Conservation (phyloP, 306 rosid species). For the Potentilla sterilis region DNA sequence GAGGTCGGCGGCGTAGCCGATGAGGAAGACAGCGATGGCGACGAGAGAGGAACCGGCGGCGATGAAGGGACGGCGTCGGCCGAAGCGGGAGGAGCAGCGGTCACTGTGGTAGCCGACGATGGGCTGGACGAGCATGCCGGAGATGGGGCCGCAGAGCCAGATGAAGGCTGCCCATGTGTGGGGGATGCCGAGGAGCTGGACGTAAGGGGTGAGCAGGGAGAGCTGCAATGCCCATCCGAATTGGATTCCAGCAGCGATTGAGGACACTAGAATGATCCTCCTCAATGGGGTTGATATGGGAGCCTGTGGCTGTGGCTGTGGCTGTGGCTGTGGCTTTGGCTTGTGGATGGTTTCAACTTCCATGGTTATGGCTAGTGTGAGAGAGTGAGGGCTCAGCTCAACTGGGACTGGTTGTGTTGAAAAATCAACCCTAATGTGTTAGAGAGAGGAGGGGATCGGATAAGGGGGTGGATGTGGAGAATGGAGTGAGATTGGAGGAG, state of each 20-base stretch:
- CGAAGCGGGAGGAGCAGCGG: conserved; percentile 75
- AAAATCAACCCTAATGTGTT: background rate
- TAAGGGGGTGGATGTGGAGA: background rate
- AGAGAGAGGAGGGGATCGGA: background rate
- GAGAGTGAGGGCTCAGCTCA: background rate
- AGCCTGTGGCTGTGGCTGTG: background rate
- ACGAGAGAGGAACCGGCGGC: conserved; percentile 51
- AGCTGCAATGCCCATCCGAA: conserved; percentile 94
- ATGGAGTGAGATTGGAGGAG: background rate
- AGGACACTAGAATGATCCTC: conserved; percentile 53
- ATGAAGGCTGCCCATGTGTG: conserved; percentile 71
- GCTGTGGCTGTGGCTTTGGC: background rate
- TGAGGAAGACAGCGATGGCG: conserved; percentile 62
- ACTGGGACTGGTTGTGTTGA: background rate
- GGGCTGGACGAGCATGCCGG: conserved; percentile 83
- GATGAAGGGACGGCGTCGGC: conserved; percentile 89
- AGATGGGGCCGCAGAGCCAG: conserved; percentile 93
- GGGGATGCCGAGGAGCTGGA: conserved; percentile 68
- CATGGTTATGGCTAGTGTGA: background rate
- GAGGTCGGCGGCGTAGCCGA: conserved; percentile 81
- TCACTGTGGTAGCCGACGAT: conserved; percentile 80
- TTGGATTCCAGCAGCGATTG: conserved; percentile 84
- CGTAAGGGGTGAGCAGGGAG: conserved; percentile 72
- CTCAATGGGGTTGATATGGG: conserved; percentile 30
- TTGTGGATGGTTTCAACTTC: conserved; percentile 25